phyloP scores from a whole-genome alignment of 2,329 filamentous ascomycete species.

The Teratosphaeria zuluensis region DNA sequence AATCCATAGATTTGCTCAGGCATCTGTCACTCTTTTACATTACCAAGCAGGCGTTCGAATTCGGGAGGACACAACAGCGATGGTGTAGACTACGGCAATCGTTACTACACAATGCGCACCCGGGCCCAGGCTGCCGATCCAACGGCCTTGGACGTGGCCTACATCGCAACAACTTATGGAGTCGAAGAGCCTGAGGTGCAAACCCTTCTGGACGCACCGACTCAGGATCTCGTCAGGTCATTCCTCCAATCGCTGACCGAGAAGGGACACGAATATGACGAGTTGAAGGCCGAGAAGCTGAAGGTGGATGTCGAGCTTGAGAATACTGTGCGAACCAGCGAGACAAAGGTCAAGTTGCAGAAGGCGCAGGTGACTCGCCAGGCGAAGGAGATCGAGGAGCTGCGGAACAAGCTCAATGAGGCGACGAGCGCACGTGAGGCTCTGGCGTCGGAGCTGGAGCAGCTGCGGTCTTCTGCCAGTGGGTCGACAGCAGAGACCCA shows the following conservation, averaged over 20 bases:
- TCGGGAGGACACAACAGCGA: not conserved
- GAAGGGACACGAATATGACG: slow-evolving; percentile 76
- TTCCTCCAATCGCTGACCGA: slow-evolving; percentile 64
- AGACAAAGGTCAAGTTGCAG: slow-evolving; percentile 71
- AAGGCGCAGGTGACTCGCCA: slow-evolving; percentile 76
- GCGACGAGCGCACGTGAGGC: slow-evolving; percentile 69
- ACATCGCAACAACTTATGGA: slow-evolving; percentile 62
- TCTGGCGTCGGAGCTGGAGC: slow-evolving; percentile 72
- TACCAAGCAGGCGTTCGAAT: not conserved
- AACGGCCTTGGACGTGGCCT: slow-evolving; percentile 57
- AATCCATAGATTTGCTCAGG: not conserved
- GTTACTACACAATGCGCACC: slow-evolving; percentile 39
- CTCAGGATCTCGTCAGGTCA: slow-evolving; percentile 64
- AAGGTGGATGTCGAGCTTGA: slow-evolving; percentile 88
- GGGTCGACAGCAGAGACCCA: slow-evolving; percentile 65
- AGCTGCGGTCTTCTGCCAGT: slow-evolving; percentile 63
- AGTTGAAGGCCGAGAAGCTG: slow-evolving; percentile 76
- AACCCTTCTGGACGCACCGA: slow-evolving; percentile 57
- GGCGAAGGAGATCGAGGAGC: slow-evolving; percentile 70
- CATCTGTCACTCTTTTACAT: not conserved
- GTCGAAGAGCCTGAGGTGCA: slow-evolving; percentile 56
- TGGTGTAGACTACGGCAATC: not conserved
- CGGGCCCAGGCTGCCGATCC: slow-evolving; percentile 35
- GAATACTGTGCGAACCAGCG: slow-evolving; percentile 72
- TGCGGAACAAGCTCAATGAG: slow-evolving; percentile 69